Evolutionary conservation across 2,329 filamentous ascomycete genomes (phyloP), one percentile per base, ranked within the genome.

Genomic region (Aspergillus sp.): DNA sequence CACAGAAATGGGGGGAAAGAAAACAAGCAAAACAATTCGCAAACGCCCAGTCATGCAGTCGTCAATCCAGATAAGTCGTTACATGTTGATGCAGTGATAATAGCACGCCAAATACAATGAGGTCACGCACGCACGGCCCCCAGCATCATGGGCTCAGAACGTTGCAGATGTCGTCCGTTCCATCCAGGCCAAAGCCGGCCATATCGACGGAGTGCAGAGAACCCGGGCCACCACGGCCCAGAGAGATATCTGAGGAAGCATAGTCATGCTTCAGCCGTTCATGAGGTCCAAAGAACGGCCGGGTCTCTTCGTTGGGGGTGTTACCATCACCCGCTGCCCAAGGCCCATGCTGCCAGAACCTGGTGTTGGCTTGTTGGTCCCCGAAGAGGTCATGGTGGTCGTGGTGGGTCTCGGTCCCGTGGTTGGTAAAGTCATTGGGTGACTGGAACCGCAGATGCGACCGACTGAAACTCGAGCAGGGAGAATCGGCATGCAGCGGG

Each of bases 121-220:
- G 47, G 32, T 63, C 48, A 49, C 47, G 41, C 38, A 39, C 23
- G 51, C 32, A 36, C 32, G 5, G 32, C 41, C 19, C 19, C 39
- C 9, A 47, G n/a, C 60, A 12, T 73, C 70, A 79, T 30, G 77
- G 77, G 60, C 76, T 78, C 36, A 78, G 69, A 43, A 70, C 75
- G 45, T 65, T 68, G 57, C 68, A 68, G 28, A 78, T 62, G 62
- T 79, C 75, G 53, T 77, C 75, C 9, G 71, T 69, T 21, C 60
- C 69, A 65, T 79, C 77, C 32, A 78, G 72, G 28, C 76, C 76
- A 56, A 79, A 79, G 13, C 75, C 77, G 59, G 76, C 77, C 76
- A 79, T 79, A 57, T 79, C 77, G 62, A 79, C 77, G 10, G 77
- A 79, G 63, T 79, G 76, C 55, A 79, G 65, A 6, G 77, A 79